These are phyloP conservation scores for Candida endomychidarum DNA, from an alignment of 805 yeast species.

Conservation along the genomic window DNA sequence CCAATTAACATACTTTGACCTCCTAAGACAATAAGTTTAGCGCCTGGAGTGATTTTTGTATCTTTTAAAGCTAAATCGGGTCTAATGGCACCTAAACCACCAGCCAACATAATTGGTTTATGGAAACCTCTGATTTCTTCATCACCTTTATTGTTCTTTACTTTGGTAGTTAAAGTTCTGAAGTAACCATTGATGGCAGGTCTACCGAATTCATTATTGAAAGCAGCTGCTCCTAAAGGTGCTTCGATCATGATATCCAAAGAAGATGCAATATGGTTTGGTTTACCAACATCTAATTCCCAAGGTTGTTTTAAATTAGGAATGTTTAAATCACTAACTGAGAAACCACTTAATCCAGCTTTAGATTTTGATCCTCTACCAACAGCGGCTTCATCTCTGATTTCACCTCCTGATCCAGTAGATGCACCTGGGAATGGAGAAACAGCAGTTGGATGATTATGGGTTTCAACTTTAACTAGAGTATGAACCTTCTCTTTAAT, in stretches of 20 bases:
- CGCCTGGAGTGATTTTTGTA: constrained; percentile 85
- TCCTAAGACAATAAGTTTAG: constrained; percentile 89
- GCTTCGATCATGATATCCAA: constrained; percentile 96
- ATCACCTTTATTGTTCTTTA: constrained; percentile 58
- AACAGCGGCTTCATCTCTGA: constrained; percentile 99
- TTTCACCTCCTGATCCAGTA: constrained; percentile 99
- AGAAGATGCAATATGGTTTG: constrained; percentile 88
- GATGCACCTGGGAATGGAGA: constrained; percentile 99
- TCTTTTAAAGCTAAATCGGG: constrained; percentile 90
- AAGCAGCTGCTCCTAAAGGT: constrained; percentile 96
- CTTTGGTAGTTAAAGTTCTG: constrained; percentile 87
- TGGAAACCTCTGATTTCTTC: constrained; percentile 92
- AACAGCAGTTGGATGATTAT: constrained; percentile 98
- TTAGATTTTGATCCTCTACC: constrained; percentile 98
- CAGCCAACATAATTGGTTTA: constrained; percentile 99
- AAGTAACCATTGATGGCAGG: constrained; percentile 97
- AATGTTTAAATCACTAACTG: constrained; percentile 86
- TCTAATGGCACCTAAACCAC: constrained; percentile 97
- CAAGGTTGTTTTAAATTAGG: constrained; percentile 90
- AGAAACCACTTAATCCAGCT: constrained; percentile 92
- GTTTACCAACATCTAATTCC: constrained; percentile 90
- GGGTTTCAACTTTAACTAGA: constrained; percentile 95
- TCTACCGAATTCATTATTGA: constrained; percentile 97
- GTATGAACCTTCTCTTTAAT: constrained; percentile 80
- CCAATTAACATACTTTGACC: constrained; percentile 99